Conservation (phyloP, 2,329 filamentous ascomycete genomes). For the Graphilbum sp. region DNA sequence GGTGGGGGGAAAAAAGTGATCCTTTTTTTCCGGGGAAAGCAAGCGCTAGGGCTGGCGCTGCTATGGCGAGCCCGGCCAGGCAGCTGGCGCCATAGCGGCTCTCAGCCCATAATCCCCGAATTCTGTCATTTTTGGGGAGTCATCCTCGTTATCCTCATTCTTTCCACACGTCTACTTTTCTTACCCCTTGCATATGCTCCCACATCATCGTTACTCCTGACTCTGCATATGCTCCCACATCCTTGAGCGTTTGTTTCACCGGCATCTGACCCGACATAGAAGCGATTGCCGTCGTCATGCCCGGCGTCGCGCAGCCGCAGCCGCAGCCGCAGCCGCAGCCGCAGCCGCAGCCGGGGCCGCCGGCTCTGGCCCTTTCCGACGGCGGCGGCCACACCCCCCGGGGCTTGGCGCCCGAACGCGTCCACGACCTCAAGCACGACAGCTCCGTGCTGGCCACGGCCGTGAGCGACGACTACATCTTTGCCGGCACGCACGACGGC, state of each 20-base stretch:
- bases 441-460: constrained; percentile 71
- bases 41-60: too few species aligned
- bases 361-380: constrained; percentile 6
- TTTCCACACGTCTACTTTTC: not conserved
- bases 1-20: too few species aligned
- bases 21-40: too few species aligned
- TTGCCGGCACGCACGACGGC: constrained; percentile 82
- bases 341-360: constrained; percentile 11
- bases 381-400: constrained; percentile 4
- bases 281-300: constrained; percentile 6
- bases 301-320: constrained; percentile 4
- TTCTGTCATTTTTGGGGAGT: not conserved
- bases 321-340: constrained; percentile 13
- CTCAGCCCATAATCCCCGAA: too few species aligned
- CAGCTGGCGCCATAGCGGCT: constrained; percentile 3
- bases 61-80: not conserved
- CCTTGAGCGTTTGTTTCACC: too few species aligned
- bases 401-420: constrained; percentile 37
- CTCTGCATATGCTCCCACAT: too few species aligned
- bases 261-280: not conserved
- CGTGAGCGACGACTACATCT: constrained; percentile 67
- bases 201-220: too few species aligned
- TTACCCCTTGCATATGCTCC: too few species aligned
- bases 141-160: not conserved
- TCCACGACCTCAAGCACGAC: constrained; percentile 60